Base-by-base conservation (phyloP, 148 eudicot species). In the Rhododendron ferrugineum region DNA sequence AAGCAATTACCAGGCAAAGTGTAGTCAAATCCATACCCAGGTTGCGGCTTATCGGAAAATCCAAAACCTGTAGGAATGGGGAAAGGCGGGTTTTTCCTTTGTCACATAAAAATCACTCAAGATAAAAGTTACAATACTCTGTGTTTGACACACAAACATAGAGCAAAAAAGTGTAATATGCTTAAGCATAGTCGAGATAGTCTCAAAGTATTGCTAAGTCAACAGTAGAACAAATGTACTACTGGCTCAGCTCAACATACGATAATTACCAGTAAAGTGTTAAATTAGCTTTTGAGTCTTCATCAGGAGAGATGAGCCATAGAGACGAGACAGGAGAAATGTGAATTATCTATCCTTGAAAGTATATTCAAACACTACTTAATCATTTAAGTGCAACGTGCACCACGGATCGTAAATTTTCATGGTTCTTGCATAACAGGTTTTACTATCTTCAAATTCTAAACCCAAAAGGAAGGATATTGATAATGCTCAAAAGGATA, bases 11-110 rank as follows among this genome's bases (percentile, higher is more conserved):
- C 98, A 88, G 88, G 93, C 92, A 94, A 85, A 14, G 98, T 95
- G 89, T 97, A 97, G 90, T 97, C 99, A 91, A 97, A 97, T 82
- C 98, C 99, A 88, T 97, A 91, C 62, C 91, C 92, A 75, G 95
- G 91, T 82, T 93, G 98, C 10, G 99, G 99, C 90, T 95, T 97
- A 64, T 97, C 99, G 4, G 99, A 97, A 91, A 94, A 97, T 70
- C 99, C 99, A 93, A 97, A 97, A 50, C 99, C 99, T 97, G 91
- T 77, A 86, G 82, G 34, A 54, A 64, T 36, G 79, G 70, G 14
- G 42, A 60, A n/a, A 85, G 50, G 52, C 10, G 10, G 14, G 47
- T 9, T 30, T 81, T 81, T 83, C 28, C n/a, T 68, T 46, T 18
- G 26, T 83, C 28, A 68, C 15, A 30, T 70, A 47, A 49, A 32